A percentile compares a stretch with the other conserved stretches of the same genome.
These are phyloP conservation scores for Ascomycota sp. DNA, from an alignment of 2,329 filamentous ascomycete genomes.

Conservation along the genomic window DNA sequence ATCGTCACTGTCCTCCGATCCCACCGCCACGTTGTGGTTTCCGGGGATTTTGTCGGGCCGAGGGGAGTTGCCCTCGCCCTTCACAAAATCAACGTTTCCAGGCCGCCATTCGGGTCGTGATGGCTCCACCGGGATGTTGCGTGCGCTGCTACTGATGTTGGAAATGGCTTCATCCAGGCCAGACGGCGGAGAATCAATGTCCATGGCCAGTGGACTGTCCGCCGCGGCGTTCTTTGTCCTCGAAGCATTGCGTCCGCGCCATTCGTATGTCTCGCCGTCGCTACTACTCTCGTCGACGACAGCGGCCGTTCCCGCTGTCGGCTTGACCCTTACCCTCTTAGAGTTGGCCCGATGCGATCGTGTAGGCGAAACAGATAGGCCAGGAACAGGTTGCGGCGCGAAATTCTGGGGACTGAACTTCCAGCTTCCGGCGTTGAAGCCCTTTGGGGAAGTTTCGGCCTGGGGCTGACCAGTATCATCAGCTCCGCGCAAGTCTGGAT, in stretches of 20 bases:
- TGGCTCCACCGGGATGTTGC: constrained; percentile 35
- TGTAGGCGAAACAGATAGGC: constrained; percentile 21
- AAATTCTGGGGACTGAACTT: constrained; percentile 33
- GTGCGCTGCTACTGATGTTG: constrained; percentile 10
- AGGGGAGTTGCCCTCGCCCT: constrained; percentile 5
- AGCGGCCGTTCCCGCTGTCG: constrained; percentile 21
- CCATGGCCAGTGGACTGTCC: constrained; percentile 37
- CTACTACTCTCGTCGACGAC: constrained; percentile 25
- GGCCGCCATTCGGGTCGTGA: constrained; percentile 36
- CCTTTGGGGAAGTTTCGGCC: constrained; percentile 7
- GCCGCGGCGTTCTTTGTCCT: constrained; percentile 8
- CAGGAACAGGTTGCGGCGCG: constrained; percentile 19
- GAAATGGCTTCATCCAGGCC: constrained; percentile 7
- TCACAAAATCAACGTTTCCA: constrained; percentile 17
- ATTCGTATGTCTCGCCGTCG: constrained; percentile 16
- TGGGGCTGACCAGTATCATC: constrained; percentile 7
- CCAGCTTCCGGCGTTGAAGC: constrained; percentile 32
- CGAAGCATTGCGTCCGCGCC: constrained; percentile 13
- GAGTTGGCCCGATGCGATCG: constrained; percentile 21
- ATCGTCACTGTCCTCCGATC: constrained; percentile 33
- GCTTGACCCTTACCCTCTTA: constrained; percentile 38
- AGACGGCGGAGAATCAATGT: constrained; percentile 32
- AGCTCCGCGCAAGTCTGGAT: constrained; percentile 5
- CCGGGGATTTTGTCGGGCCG: constrained; percentile 5
- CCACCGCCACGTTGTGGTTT: constrained; percentile 15